Evolutionary conservation across 1,284 basidiomycete species (phyloP), one percentile per base, ranked within the genome.

Genomic region (Vanrija humicola): DNA sequence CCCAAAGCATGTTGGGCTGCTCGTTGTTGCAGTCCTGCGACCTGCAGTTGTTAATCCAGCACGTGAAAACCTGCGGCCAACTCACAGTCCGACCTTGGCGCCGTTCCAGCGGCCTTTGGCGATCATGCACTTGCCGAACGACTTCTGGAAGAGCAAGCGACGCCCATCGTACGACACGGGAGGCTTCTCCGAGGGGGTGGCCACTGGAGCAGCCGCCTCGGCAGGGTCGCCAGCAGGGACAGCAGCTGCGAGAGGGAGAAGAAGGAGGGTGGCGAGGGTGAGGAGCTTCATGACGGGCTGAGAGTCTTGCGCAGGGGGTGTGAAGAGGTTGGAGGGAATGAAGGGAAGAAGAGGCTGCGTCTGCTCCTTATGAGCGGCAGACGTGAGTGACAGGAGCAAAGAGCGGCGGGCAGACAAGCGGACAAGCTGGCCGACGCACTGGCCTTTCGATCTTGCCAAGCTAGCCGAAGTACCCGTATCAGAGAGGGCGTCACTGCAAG

Each of bases 1-100:
- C 49, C 49, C 49, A 56, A n/a, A 34, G 26, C 44, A 46, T 46
- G 19, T n/a, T 21, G 28, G 49, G 49, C 12, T 10, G 6, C 19
- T 50, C 43, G 19, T 29, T 43, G 26, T 9, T 12, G 9, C 28
- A 14, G 12, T 34, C 42, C 18, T 38, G 25, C 42, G 44, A 42
- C 8, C 45, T 46, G 28, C 2, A 12, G 1, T 4, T 7, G 34
- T 34, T 14, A 34, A 12, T 34, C 34, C 9, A 12, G 34, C 34
- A 2, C 10, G 1, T 14, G 9, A 12, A 12, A 14, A 5, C 9
- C 34, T 34, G 10, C 14, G 26, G 14, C 10, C 15, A 8, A 46
- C 50, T 45, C 34, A 52, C 50, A 52, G 5, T 12, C 19, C 18
- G 8, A 52, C 50, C 18, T 16, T 34, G 8, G 50, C 50, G 7